Percentiles rank a stretch among this genome's conserved stretches.
Conservation (phyloP, 2,329 filamentous ascomycete species). For the Tothia fuscella region DNA sequence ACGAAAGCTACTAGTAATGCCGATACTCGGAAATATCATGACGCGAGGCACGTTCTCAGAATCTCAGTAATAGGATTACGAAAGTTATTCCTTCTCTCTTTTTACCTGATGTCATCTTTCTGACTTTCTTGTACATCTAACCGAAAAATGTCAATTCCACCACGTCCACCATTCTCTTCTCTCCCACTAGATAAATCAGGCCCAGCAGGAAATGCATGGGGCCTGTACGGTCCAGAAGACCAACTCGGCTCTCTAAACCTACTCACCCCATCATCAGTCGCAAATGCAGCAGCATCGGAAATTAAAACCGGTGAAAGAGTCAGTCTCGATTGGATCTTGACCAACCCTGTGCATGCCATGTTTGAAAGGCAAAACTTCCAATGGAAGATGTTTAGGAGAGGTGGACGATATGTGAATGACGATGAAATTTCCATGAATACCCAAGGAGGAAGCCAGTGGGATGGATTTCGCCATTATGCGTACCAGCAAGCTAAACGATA, state of each 20-base stretch:
- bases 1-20: too few species aligned
- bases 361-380: slow-evolving; percentile 20
- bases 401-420: slow-evolving; percentile 18
- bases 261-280: slow-evolving; percentile 31
- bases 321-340: background rate
- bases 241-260: slow-evolving; percentile 33
- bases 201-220: slow-evolving; percentile 23
- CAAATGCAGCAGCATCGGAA: slow-evolving; percentile 22
- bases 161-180: too few species aligned
- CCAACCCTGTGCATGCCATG: slow-evolving; percentile 15
- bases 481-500: background rate
- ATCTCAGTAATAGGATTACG: too few species aligned
- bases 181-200: background rate
- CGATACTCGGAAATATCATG: too few species aligned
- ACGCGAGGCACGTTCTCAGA: too few species aligned
- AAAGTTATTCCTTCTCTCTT: too few species aligned
- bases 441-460: slow-evolving; percentile 35
- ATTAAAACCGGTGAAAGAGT: background rate
- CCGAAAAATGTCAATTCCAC: too few species aligned
- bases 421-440: slow-evolving; percentile 36
- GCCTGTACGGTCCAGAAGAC: slow-evolving; percentile 30
- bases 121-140: too few species aligned
- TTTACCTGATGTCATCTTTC: too few species aligned
- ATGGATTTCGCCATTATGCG: slow-evolving; percentile 18
- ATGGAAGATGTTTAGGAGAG: slow-evolving; percentile 3